Conservation (phyloP, 257 asterid species). For the Solanum arcanum region DNA sequence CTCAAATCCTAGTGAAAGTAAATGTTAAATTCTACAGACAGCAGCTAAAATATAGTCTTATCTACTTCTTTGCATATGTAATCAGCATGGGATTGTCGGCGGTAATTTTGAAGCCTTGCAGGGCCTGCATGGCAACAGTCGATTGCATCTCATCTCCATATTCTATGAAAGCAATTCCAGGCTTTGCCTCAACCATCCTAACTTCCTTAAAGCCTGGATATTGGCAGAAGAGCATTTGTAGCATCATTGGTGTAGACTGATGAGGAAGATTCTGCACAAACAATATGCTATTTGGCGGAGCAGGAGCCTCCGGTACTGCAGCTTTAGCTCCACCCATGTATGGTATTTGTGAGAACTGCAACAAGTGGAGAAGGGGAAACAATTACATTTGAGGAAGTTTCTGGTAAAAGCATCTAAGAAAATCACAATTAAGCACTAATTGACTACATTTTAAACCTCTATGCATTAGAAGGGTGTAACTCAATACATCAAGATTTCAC, state of each 20-base stretch:
- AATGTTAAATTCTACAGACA: neutral
- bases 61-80: conserved; percentile 87
- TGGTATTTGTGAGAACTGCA: conserved; percentile 81
- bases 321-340: conserved; percentile 53
- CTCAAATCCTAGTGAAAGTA: neutral
- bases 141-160: conserved; percentile 93
- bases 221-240: conserved; percentile 91
- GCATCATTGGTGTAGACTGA: conserved; percentile 89
- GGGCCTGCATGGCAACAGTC: conserved; percentile 75
- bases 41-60: neutral
- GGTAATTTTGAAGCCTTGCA: conserved; percentile 79
- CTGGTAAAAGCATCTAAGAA: neutral
- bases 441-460: neutral
- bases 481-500: neutral
- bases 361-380: neutral
- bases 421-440: neutral
- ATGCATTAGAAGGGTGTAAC: neutral
- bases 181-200: conserved; percentile 91
- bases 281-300: conserved; percentile 88
- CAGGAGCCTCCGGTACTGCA: conserved; percentile 75
- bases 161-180: conserved; percentile 93
- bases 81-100: conserved; percentile 72
- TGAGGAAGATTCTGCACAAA: conserved; percentile 91
- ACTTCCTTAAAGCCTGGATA: conserved; percentile 90
- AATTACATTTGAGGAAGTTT: too few relatives aligned